A percentile compares a stretch with the other conserved stretches of the same genome.
phyloP scores from a whole-genome alignment of 257 asterid genomes.

The Solanum gandarillasii region DNA sequence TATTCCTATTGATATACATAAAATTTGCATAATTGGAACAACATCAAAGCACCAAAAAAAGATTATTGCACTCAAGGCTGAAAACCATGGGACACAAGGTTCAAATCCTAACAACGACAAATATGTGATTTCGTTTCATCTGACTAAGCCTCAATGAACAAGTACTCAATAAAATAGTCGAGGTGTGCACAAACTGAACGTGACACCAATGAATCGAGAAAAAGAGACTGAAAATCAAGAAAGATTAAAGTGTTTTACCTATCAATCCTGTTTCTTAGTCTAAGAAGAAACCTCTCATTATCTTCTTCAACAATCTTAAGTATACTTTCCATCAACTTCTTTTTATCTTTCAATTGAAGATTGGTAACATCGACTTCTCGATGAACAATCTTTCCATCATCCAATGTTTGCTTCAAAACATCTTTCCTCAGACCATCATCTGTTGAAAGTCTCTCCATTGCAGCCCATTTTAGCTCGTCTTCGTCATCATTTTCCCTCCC shows the following conservation, averaged over 20 bases:
- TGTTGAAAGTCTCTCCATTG: slow-evolving; percentile 85
- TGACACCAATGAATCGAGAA: background rate
- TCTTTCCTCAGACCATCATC: slow-evolving; percentile 76
- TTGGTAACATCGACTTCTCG: slow-evolving; percentile 61
- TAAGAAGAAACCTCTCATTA: slow-evolving; percentile 67
- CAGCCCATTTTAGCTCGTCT: slow-evolving; percentile 89
- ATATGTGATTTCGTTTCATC: background rate
- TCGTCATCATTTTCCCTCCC: slow-evolving; percentile 63
- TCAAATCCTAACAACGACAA: background rate
- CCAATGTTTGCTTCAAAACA: slow-evolving; percentile 53
- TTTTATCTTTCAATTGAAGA: slow-evolving; percentile 49
- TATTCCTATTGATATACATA: background rate
- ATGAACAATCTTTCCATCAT: slow-evolving; percentile 51
- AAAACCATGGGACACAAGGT: background rate
- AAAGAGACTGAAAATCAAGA: background rate
- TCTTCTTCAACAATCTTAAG: slow-evolving; percentile 81
- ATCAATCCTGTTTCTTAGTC: slow-evolving; percentile 73
- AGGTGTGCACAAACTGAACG: background rate
- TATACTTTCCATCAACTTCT: slow-evolving; percentile 47
- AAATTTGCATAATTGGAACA: background rate
- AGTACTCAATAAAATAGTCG: background rate
- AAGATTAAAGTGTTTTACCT: slow-evolving; percentile 22
- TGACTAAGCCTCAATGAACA: background rate
- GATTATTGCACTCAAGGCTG: background rate
- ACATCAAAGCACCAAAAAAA: background rate